Evolutionary conservation across 371 early-diverging fungal genomes (phyloP).

Genomic region (Zychaea mexicana): DNA sequence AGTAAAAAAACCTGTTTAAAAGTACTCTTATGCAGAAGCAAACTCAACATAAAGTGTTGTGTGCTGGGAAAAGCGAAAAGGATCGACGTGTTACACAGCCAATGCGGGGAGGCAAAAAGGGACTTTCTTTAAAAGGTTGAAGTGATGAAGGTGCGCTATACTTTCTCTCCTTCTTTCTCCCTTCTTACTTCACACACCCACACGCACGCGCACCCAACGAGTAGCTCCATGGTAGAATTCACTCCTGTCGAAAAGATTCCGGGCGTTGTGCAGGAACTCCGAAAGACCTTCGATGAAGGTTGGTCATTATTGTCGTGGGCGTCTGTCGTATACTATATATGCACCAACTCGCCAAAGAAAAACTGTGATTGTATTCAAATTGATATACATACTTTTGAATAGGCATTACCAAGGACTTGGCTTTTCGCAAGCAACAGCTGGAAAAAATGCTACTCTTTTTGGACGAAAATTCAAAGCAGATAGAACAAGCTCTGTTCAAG

Average conservation of each 20-base stretch:
- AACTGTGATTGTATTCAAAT: slow-evolving; percentile 47
- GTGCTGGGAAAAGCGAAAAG: too few species aligned
- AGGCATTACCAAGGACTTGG: slow-evolving; percentile 57
- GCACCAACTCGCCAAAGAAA: too few species aligned
- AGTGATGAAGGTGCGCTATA: too few species aligned
- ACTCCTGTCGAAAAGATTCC: slow-evolving; percentile 34
- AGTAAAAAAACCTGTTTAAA: too few species aligned
- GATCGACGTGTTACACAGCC: too few species aligned
- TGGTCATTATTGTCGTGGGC: slow-evolving; percentile 18
- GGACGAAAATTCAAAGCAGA: slow-evolving; percentile 62
- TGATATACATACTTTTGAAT: slow-evolving; percentile 40
- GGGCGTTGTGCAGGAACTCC: slow-evolving; percentile 41
- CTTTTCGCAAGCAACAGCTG: slow-evolving; percentile 79
- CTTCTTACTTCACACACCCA: not conserved
- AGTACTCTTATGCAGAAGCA: too few species aligned
- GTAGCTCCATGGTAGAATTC: slow-evolving; percentile 14
- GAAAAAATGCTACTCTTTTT: slow-evolving; percentile 62
- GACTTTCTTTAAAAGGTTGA: too few species aligned
- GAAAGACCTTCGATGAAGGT: slow-evolving; percentile 47
- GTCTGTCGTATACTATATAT: not conserved
- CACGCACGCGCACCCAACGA: too few species aligned
- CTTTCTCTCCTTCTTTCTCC: too few species aligned
- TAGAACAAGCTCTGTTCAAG: slow-evolving; percentile 65
- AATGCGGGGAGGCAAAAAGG: too few species aligned
- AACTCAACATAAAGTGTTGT: too few species aligned